Conservation (phyloP, 106 monocot genomes). For the Platanthera zijinensis region DNA sequence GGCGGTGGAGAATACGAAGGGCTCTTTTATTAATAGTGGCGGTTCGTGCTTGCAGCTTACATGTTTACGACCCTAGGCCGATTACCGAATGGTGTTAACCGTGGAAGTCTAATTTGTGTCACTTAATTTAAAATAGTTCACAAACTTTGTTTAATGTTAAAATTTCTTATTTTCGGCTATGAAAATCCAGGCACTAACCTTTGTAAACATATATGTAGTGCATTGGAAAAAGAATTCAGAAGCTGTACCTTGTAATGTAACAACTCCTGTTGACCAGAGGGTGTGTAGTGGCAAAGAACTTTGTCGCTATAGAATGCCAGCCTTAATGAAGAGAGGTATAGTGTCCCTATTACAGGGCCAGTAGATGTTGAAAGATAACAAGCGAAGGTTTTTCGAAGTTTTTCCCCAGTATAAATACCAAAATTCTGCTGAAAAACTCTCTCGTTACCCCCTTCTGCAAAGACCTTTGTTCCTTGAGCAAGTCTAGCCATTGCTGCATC, state of each 20-base stretch:
- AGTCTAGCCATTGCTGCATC: slow-evolving; percentile 75
- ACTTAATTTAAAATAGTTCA: too few species aligned
- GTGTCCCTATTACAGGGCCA: slow-evolving; percentile 81
- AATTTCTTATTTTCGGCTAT: neutral
- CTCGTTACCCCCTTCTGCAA: slow-evolving; percentile 78
- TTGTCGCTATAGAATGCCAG: slow-evolving; percentile 83
- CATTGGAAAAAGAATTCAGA: neutral
- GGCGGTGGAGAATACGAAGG: too few species aligned
- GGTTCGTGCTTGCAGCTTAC: too few species aligned
- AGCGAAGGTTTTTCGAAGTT: slow-evolving; percentile 60
- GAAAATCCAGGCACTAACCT: neutral
- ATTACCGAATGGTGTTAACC: too few species aligned
- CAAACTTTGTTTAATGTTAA: too few species aligned
- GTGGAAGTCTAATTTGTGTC: too few species aligned
- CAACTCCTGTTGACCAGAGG: slow-evolving; percentile 42
- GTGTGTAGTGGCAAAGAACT: slow-evolving; percentile 26
- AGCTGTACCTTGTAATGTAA: slow-evolving; percentile 62
- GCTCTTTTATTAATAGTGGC: too few species aligned
- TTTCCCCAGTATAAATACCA: slow-evolving; percentile 50
- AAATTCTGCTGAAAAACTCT: slow-evolving; percentile 70
- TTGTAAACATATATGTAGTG: neutral
- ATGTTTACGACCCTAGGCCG: too few species aligned
- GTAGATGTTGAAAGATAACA: slow-evolving; percentile 84
- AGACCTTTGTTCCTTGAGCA: slow-evolving; percentile 64
- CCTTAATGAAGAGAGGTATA: slow-evolving; percentile 61